Base-by-base conservation (phyloP, 352 stramenopile species). In the Peronospora farinosa region DNA sequence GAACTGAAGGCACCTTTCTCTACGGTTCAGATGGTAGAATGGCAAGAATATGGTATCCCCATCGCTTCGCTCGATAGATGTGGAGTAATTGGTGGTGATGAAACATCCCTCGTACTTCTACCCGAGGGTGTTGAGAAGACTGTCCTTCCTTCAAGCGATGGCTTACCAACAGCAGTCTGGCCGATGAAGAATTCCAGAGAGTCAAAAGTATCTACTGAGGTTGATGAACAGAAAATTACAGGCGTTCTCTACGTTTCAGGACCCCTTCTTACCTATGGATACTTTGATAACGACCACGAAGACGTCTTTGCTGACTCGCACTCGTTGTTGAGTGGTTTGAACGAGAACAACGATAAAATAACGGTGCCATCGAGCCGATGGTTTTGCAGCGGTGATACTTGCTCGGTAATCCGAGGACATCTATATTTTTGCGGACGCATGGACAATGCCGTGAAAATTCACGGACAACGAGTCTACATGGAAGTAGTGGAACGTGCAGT, bases 381-480 rank as follows among this genome's bases (percentile, higher is more conserved):
- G 62, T 52, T 67, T 57, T 65, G 62, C 5, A 87, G 58, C 41
- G 71, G 73, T 3, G 76, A 87, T 51, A 54, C 60, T 31, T 83
- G 71, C 37, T 60, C 47, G 11, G 48, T 72, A 3, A 8, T 69
- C 16, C 46, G 56, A 41, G 52, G 45, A 13, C 40, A 50, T 25
- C 27, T 87, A 3, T 85, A 65, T 40, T 70, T 71, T 15, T 64
- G 57, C 19, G 73, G 73, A 7, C 73, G 76, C 12, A 52, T 40
- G 2, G 76, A 87, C 47, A 52, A 62, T 30, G 54, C 65, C 28
- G 63, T 87, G 7, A 87, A 87, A 42, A 67, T 85, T 46, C 57
- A 70, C 19, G 76, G 76, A 25, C 69, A 78, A 13, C 60, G 64
- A 16, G 43, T 87, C 17, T 62, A 78, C 36, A 58, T 87, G 17